These are phyloP conservation scores for Arabidopsis hybrid DNA, from an alignment of 441 rosid species.

Conservation along the genomic window DNA sequence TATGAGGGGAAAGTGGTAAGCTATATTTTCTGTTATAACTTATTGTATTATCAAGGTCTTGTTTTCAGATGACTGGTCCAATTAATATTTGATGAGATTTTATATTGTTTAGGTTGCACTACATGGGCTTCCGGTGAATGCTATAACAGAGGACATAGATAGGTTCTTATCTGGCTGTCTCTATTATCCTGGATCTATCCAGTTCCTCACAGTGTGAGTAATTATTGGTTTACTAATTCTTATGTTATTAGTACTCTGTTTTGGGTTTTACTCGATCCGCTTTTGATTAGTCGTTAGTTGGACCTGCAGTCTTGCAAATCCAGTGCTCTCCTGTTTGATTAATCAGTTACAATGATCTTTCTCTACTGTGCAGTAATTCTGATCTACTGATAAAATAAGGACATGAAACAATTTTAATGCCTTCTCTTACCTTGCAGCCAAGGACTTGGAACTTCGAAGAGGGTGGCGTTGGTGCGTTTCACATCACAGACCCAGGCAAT, in stretches of 20 bases:
- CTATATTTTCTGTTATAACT: slow-evolving; percentile 13
- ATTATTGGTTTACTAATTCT: slow-evolving; percentile 10
- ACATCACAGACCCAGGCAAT: slow-evolving; percentile 66
- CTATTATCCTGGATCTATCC: slow-evolving; percentile 60
- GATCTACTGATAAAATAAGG: slow-evolving; percentile 1
- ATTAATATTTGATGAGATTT: not conserved
- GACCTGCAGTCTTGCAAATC: slow-evolving; percentile 1
- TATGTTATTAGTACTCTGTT: slow-evolving; percentile 8
- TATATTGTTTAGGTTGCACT: slow-evolving; percentile 58
- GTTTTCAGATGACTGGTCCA: not conserved
- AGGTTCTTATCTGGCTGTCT: slow-evolving; percentile 80
- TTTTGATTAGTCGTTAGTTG: slow-evolving; percentile 5
- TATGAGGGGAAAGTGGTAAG: slow-evolving; percentile 82
- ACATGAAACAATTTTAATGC: slow-evolving; percentile 7
- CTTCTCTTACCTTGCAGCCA: slow-evolving; percentile 48
- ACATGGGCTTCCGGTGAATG: slow-evolving; percentile 68
- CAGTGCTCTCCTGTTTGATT: slow-evolving; percentile 6
- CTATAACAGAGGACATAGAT: slow-evolving; percentile 64
- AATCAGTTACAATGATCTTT: not conserved
- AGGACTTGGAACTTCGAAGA: slow-evolving; percentile 46
- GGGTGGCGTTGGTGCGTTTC: slow-evolving; percentile 60
- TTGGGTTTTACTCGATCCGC: slow-evolving; percentile 4
- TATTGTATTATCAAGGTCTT: slow-evolving; percentile 5
- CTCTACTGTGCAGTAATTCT: not conserved
- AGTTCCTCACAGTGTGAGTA: slow-evolving; percentile 51